Evolutionary conservation across 371 early-diverging fungal species (phyloP).

Genomic region (Fennellomyces sp.): DNA sequence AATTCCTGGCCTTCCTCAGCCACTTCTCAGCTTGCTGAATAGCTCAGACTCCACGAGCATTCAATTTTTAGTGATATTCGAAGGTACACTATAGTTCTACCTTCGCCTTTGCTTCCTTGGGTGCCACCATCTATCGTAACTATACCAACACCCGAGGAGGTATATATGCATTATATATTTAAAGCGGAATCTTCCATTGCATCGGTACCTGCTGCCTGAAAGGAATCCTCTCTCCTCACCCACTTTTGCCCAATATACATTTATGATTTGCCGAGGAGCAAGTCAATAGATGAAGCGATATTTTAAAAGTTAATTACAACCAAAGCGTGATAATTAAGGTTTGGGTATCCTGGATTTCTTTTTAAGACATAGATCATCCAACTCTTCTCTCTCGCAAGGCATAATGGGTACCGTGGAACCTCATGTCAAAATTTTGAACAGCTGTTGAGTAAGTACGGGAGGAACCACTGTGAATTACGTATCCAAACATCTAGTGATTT

Average conservation of each 20-base stretch:
- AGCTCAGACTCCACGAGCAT: not conserved
- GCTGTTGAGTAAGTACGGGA: not conserved
- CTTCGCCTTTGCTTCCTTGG: conserved; percentile 19
- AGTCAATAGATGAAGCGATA: not conserved
- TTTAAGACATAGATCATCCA: not conserved
- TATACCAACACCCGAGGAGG: conserved; percentile 1
- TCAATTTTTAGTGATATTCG: conserved; percentile 10
- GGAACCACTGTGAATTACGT: not conserved
- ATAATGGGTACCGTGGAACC: not conserved
- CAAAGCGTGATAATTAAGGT: too few species aligned
- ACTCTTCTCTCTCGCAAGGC: not conserved
- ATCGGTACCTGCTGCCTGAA: not conserved
- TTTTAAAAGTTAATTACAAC: not conserved
- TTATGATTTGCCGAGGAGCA: not conserved
- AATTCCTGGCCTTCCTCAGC: not conserved
- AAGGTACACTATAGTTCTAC: conserved; percentile 14
- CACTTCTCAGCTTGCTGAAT: not conserved
- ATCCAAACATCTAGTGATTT: not conserved
- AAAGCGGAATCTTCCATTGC: not conserved
- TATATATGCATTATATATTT: conserved; percentile 5
- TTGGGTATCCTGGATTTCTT: not conserved
- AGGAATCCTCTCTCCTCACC: not conserved
- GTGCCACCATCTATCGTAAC: conserved; percentile 8
- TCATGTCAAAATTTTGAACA: not conserved
- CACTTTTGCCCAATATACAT: conserved; percentile 9